Base-by-base conservation (phyloP, 1,284 basidiomycete species). In the Ceratobasidium papillatum region DNA sequence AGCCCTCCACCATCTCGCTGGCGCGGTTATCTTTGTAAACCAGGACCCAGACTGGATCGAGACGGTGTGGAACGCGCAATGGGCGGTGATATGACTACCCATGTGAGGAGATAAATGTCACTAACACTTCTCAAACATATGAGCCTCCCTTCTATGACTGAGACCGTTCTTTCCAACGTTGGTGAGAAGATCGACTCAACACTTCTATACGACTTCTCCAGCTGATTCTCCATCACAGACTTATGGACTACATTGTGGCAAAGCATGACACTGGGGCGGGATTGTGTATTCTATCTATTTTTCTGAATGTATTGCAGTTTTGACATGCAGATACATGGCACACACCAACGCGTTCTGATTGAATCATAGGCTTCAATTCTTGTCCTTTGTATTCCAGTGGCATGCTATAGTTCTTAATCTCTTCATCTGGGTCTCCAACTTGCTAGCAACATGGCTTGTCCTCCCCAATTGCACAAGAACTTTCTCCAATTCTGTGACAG, bases 71-170 rank as follows among this genome's bases (percentile, higher is more conserved):
- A n/a, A n/a, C n/a, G n/a, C n/a, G n/a, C n/a, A n/a, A n/a, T n/a
- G n/a, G n/a, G n/a, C n/a, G n/a, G n/a, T n/a, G n/a, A n/a, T n/a
- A n/a, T n/a, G n/a, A n/a, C n/a, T n/a, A n/a, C n/a, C n/a, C n/a
- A n/a, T n/a, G n/a, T n/a, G n/a, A n/a, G n/a, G n/a, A n/a, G n/a
- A n/a, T n/a, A 99, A 99, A 87, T 91, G 98, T 75, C 98, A 99
- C 82, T 94, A 97, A 81, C 87, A 98, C 71, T 98, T 99, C 82
- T 99, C 86, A 99, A 99, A 86, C 94, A 98, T 68, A 99, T 99
- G 96, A 91, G 98, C n/a, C 99, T 99, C 85, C 98, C 98, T 45
- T 98, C 98, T 47, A 88, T 99, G 85, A 97, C 98, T 94, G 95
- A 98, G 86, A 99, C 96, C 0, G 94, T 96, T 0, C 85, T 97